These are phyloP conservation scores for Juncus inflexus DNA, from an alignment of 176 grass and related monocot genomes.

Conservation along the genomic window DNA sequence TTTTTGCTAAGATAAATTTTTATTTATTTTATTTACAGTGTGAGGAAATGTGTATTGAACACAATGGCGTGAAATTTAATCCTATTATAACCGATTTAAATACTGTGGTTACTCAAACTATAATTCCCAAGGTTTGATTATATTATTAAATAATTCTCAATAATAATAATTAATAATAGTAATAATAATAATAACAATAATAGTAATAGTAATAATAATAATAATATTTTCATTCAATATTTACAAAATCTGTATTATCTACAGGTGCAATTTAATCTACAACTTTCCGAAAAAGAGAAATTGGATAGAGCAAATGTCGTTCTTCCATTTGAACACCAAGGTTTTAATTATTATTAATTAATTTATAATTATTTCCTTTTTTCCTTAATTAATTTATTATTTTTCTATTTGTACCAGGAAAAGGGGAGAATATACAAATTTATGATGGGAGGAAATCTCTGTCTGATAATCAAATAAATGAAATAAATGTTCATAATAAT, in stretches of 20 bases:
- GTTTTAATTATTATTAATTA: constrained; percentile 23
- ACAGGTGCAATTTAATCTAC: constrained; percentile 93
- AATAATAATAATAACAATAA: too few relatives aligned
- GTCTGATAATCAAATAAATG: constrained; percentile 38
- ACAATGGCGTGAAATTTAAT: constrained; percentile 60
- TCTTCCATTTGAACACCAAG: constrained; percentile 98
- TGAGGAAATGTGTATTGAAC: constrained; percentile 58
- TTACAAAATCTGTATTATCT: constrained; percentile 19
- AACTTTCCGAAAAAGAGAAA: constrained; percentile 80
- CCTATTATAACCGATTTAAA: constrained; percentile 38
- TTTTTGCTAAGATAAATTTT: neutral
- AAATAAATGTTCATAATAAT: constrained; percentile 21
- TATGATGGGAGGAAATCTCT: constrained; percentile 71
- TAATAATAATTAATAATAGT: too few relatives aligned
- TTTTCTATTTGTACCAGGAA: constrained; percentile 46
- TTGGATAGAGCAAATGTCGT: constrained; percentile 74
- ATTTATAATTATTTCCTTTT: constrained; percentile 1
- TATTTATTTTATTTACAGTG: constrained; percentile 25
- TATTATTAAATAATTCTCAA: neutral
- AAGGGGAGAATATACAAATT: constrained; percentile 56
- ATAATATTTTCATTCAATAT: too few relatives aligned
- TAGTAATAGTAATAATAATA: too few relatives aligned
- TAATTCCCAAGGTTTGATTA: constrained; percentile 77
- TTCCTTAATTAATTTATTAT: neutral
- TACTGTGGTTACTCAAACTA: constrained; percentile 52